Evolutionary conservation across 371 early-diverging fungal species (phyloP), one percentile per base, ranked within the genome.

Genomic region (Haplosporangium sp.): DNA sequence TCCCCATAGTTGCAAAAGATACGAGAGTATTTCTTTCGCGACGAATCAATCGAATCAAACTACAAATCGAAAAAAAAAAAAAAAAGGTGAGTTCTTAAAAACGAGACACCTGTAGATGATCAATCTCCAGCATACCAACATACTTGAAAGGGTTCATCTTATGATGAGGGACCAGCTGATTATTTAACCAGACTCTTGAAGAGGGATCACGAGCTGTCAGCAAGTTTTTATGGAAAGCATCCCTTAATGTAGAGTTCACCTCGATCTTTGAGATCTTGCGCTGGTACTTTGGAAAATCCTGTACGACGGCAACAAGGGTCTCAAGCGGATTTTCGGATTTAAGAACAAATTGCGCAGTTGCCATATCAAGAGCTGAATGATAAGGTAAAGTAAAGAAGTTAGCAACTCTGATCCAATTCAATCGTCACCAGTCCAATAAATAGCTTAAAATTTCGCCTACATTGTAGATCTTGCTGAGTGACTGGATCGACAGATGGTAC

Each of bases 261-360:
- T 78, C 75, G 17, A 88, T 47, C 17, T 86, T 83, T 9, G 89
- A 87, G 40, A 97, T 75, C 45, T 88, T 76, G 69, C 93, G 92
- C 6, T 95, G 93, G 72, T 95, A 92, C 71, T 94, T 94, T 0
- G 96, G 98, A 71, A 96, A 92, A 75, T 96, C 92, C 71, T 94
- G 95, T 0, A 90, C 74, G 5, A 96, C 69, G 65, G 88, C 88
- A 19, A 83, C 84, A 48, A 96, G 84, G 0, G 92, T 84, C 5
- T 81, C 72, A 5, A 96, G 72, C 9, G 95, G 93, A 37, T 91
- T 72, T 3, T 84, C 64, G 2, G 90, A 85, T 45, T 85, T 69
- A 13, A 91, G 68, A 47, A 96, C 83, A 71, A 90, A 90, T 62
- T 92, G 91, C 10, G 94, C 84, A 0, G 95, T 88, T 67, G 92